phyloP scores from a whole-genome alignment of 371 early-diverging fungal species.

The Syncephalis fuscata region DNA sequence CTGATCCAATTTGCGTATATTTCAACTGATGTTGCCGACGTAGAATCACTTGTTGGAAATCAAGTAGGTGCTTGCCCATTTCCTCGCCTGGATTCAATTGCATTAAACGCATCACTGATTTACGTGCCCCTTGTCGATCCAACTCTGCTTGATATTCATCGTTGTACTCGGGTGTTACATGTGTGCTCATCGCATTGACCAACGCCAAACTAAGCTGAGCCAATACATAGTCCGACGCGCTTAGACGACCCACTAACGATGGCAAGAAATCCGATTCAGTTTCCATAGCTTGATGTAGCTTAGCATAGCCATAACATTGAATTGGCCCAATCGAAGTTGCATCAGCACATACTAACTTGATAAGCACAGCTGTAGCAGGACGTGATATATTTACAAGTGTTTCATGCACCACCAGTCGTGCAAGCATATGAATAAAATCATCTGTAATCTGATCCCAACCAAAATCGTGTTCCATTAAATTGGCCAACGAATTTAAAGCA shows the following conservation, averaged over 20 bases:
- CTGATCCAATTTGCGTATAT: constrained; percentile 25
- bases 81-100: constrained; percentile 39
- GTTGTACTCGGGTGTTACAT: constrained; percentile 35
- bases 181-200: constrained; percentile 37
- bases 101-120: constrained; percentile 32
- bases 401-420: constrained; percentile 38
- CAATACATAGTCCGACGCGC: constrained; percentile 42
- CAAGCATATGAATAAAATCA: constrained; percentile 32
- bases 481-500: constrained; percentile 44
- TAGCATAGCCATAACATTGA: constrained; percentile 25
- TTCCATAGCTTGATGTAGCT: constrained; percentile 29
- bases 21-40: constrained; percentile 31
- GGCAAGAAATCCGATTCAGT: constrained; percentile 29
- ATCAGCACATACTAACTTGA: constrained; percentile 38
- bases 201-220: constrained; percentile 43
- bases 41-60: constrained; percentile 43
- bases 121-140: constrained; percentile 22
- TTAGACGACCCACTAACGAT: constrained; percentile 36
- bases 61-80: constrained; percentile 33
- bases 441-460: constrained; percentile 37
- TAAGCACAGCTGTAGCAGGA: constrained; percentile 50
- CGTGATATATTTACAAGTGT: constrained; percentile 51
- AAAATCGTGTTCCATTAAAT: constrained; percentile 45
- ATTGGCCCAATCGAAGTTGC: constrained; percentile 14
- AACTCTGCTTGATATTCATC: constrained; percentile 23